Evolutionary conservation across 192 early-diverging fungal species (phyloP).

Genomic region (Coemansia sp.): DNA sequence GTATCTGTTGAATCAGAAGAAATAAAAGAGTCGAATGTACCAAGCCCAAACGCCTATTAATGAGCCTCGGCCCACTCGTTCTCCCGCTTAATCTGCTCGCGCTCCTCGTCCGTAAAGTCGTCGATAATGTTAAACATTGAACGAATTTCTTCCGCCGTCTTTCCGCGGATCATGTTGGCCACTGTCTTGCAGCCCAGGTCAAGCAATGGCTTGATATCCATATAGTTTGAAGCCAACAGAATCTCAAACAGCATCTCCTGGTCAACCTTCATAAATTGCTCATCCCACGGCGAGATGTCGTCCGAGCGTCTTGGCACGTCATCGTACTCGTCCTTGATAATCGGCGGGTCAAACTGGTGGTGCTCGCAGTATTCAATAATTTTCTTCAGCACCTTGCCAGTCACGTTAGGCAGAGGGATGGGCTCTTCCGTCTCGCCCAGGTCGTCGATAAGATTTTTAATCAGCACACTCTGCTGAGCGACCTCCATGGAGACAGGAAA

Average conservation of each 20-base stretch:
- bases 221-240: slow-evolving; percentile 82
- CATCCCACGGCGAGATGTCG: slow-evolving; percentile 79
- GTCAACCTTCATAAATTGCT: slow-evolving; percentile 75
- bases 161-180: slow-evolving; percentile 97
- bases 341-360: slow-evolving; percentile 70
- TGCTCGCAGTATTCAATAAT: slow-evolving; percentile 83
- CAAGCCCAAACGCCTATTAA: slow-evolving; percentile 16
- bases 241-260: slow-evolving; percentile 80
- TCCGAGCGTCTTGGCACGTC: slow-evolving; percentile 62
- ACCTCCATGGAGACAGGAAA: slow-evolving; percentile 67
- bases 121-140: slow-evolving; percentile 94
- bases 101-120: slow-evolving; percentile 96
- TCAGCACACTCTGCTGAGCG: slow-evolving; percentile 70
- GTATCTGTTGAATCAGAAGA: not conserved
- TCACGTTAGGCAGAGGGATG: slow-evolving; percentile 81
- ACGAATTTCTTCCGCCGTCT: slow-evolving; percentile 90
- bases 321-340: slow-evolving; percentile 54
- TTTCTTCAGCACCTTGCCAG: slow-evolving; percentile 70
- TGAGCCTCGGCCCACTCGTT: slow-evolving; percentile 75
- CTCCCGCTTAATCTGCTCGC: slow-evolving; percentile 84
- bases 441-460: slow-evolving; percentile 83
- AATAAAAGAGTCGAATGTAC: slow-evolving; percentile 3
- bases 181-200: slow-evolving; percentile 98
- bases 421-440: slow-evolving; percentile 65
- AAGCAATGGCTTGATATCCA: slow-evolving; percentile 95